Evolutionary conservation across 2,329 filamentous ascomycete genomes (phyloP).

Genomic region (Cladosporium sp.): DNA sequence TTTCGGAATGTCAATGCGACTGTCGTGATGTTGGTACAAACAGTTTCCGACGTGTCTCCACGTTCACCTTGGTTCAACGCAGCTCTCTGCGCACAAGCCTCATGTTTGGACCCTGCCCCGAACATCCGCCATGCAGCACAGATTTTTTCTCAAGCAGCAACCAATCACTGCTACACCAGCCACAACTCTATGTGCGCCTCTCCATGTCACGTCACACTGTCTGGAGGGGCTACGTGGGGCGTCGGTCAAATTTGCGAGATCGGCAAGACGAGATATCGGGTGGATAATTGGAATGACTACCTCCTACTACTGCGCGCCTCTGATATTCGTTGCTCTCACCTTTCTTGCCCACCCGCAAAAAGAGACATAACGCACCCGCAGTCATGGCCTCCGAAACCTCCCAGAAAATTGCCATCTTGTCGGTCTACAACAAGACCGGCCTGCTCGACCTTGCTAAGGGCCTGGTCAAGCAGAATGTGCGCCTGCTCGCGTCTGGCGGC

Average conservation of each 20-base stretch:
- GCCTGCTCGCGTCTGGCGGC: conserved; percentile 89
- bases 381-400: conserved; percentile 20
- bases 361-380: background rate
- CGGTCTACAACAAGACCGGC: conserved; percentile 98
- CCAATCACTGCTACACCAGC: background rate
- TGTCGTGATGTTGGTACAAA: too few species aligned
- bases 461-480: conserved; percentile 81
- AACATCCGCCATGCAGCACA: background rate
- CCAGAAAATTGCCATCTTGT: conserved; percentile 69
- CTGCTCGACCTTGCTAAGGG: conserved; percentile 89
- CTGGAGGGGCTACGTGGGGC: conserved; percentile 9
- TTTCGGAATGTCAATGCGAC: too few species aligned
- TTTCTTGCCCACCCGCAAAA: background rate
- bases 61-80: background rate
- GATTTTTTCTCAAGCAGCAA: background rate
- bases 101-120: background rate
- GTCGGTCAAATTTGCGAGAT: conserved; percentile 11
- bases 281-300: background rate
- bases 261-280: conserved; percentile 1
- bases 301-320: background rate
- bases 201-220: background rate
- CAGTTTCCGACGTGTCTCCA: too few species aligned
- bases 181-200: background rate
- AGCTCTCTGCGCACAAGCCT: background rate
- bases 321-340: background rate